Percentiles rank a stretch among this genome's conserved stretches.
These are phyloP conservation scores for Colletotrichum sidae DNA, from an alignment of 2,329 filamentous ascomycete species.

Conservation along the genomic window DNA sequence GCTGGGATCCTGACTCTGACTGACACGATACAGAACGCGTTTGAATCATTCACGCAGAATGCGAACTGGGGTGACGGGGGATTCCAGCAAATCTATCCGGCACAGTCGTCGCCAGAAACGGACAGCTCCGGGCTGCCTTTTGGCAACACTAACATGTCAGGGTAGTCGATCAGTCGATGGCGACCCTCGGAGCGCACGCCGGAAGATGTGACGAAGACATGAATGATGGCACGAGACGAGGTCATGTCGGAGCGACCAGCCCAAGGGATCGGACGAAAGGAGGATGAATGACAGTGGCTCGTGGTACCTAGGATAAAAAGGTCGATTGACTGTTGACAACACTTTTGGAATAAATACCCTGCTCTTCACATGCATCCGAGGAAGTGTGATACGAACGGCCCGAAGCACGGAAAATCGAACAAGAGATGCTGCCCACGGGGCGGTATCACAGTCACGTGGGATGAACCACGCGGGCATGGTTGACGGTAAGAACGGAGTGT, in stretches of 20 bases:
- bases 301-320: slow-evolving; percentile 6
- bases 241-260: slow-evolving; percentile 1
- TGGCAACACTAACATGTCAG: slow-evolving; percentile 27
- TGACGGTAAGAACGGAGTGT: slow-evolving; percentile 7
- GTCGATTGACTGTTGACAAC: background rate
- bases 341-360: slow-evolving; percentile 31
- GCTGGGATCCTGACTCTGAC: background rate
- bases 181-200: background rate
- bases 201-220: slow-evolving; percentile 19
- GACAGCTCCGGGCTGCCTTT: slow-evolving; percentile 24
- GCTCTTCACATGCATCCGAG: slow-evolving; percentile 18
- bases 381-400: slow-evolving; percentile 11
- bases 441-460: slow-evolving; percentile 10
- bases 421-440: background rate
- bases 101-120: slow-evolving; percentile 31
- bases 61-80: slow-evolving; percentile 65
- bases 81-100: slow-evolving; percentile 57
- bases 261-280: slow-evolving; percentile 5
- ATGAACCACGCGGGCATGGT: slow-evolving; percentile 25
- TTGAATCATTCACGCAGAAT: slow-evolving; percentile 69
- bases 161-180: slow-evolving; percentile 1
- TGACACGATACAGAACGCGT: slow-evolving; percentile 57
- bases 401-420: background rate
- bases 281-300: slow-evolving; percentile 11
- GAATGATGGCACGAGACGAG: slow-evolving; percentile 16